Evolutionary conservation across 768 basidiomycete genomes (phyloP).

Genomic region (Termitomyces sp.): DNA sequence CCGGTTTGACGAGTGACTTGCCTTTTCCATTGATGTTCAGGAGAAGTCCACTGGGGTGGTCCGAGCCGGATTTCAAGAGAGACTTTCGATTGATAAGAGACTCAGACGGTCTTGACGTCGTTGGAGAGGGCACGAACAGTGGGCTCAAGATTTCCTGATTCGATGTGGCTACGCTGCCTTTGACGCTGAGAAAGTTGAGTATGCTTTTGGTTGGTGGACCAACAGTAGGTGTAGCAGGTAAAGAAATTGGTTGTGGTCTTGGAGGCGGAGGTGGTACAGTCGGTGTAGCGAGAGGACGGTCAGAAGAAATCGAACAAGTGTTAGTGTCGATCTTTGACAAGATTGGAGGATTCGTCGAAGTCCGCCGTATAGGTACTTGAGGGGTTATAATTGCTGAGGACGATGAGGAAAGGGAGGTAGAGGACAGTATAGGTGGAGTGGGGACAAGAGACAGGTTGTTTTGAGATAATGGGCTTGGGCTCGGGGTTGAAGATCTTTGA

Average conservation of each 20-base stretch:
- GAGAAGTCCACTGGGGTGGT: conserved; percentile 8
- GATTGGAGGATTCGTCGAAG: conserved; percentile 15
- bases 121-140: conserved; percentile 30
- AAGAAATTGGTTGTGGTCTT: conserved; percentile 37
- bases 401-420: conserved; percentile 1
- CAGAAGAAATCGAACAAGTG: conserved; percentile 4
- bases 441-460: conserved; percentile 10
- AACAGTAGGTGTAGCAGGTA: conserved; percentile 41
- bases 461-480: conserved; percentile 11
- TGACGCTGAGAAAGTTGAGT: conserved; percentile 22
- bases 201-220: conserved; percentile 25
- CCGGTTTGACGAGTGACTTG: conserved; percentile 21
- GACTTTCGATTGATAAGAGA: neutral
- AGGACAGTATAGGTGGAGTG: conserved; percentile 11
- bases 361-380: conserved; percentile 13
- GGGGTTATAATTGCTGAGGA: conserved; percentile 1
- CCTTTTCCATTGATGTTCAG: conserved; percentile 17
- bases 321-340: conserved; percentile 21
- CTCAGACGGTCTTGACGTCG: conserved; percentile 18
- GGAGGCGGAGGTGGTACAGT: conserved; percentile 32
- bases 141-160: conserved; percentile 40
- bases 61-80: neutral
- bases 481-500: conserved; percentile 12
- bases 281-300: conserved; percentile 17
- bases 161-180: conserved; percentile 21